Evolutionary conservation across 768 basidiomycete genomes (phyloP).

Genomic region (Rhodotorula toruloides): DNA sequence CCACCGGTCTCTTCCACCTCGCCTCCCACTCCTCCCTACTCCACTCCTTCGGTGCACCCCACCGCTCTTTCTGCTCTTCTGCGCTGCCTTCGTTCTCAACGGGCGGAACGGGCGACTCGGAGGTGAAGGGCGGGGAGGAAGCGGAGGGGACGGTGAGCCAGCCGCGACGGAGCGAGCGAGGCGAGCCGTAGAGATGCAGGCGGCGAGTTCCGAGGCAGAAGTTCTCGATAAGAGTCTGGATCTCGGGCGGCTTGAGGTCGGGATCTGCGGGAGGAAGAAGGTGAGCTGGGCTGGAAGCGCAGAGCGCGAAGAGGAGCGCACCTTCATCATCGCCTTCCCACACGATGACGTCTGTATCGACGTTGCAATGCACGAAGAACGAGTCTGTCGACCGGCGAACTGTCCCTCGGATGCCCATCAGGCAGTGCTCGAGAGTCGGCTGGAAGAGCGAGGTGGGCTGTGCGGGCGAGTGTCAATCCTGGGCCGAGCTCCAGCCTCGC

Average conservation of each 20-base stretch:
- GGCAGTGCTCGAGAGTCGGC: conserved; percentile 88
- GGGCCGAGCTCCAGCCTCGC: too few relatives aligned
- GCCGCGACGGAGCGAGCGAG: conserved; percentile 64
- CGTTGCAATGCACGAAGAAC: conserved; percentile 97
- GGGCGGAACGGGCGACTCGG: conserved; percentile 42
- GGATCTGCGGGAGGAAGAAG: conserved; percentile 54
- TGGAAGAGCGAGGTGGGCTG: conserved; percentile 76
- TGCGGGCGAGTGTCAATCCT: background rate
- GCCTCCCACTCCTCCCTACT: background rate
- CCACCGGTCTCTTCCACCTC: conserved; percentile 3
- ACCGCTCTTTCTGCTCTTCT: conserved; percentile 23
- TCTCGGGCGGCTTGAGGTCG: conserved; percentile 83
- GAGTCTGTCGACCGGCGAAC: conserved; percentile 89
- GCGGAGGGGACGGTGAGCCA: conserved; percentile 72
- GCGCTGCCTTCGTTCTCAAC: conserved; percentile 42
- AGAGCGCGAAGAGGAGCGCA: conserved; percentile 30
- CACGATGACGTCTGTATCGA: conserved; percentile 93
- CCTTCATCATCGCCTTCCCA: conserved; percentile 81
- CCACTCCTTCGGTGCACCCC: conserved; percentile 3
- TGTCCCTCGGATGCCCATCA: conserved; percentile 95
- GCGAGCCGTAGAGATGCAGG: conserved; percentile 78
- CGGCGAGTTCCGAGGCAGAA: conserved; percentile 91
- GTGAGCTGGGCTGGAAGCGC: background rate
- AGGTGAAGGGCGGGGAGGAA: conserved; percentile 40
- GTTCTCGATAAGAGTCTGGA: conserved; percentile 93